A percentile compares a stretch with the other conserved stretches of the same genome.
Conservation (phyloP, 83 land plant genomes). For the Thuja plicata region DNA sequence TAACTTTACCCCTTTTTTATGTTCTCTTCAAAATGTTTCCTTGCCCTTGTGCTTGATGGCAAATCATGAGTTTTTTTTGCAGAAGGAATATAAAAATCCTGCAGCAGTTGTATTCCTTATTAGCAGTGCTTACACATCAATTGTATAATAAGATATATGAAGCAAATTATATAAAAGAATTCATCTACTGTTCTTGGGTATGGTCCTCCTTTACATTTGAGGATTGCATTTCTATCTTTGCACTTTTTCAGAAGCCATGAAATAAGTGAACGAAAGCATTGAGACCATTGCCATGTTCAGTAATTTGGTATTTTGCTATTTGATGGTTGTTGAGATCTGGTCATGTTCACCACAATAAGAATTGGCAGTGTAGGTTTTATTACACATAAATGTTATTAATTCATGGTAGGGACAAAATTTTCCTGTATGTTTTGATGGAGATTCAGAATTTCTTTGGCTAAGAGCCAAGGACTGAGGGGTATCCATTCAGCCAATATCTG, state of each 20-base stretch:
- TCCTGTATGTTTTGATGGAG: too few relatives aligned
- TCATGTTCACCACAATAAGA: background rate
- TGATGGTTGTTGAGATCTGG: background rate
- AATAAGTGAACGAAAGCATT: too few relatives aligned
- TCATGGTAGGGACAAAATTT: background rate
- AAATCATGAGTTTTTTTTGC: background rate
- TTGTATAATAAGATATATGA: background rate
- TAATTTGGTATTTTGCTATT: too few relatives aligned
- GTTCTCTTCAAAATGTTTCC: background rate
- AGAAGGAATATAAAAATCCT: background rate
- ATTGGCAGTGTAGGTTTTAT: background rate
- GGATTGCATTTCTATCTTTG: background rate
- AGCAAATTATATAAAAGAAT: background rate
- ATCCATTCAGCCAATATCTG: too few relatives aligned
- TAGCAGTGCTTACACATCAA: background rate
- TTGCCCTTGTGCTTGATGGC: background rate
- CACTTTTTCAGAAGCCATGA: background rate
- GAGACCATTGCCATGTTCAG: background rate
- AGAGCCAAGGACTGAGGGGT: too few relatives aligned
- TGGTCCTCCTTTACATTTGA: background rate
- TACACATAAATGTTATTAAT: background rate
- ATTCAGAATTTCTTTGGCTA: too few relatives aligned
- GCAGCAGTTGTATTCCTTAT: background rate
- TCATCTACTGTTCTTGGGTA: background rate
- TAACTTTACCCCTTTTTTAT: background rate